Evolutionary conservation across 2,329 filamentous ascomycete species (phyloP).

Genomic region (Stemphylium lycopersici): DNA sequence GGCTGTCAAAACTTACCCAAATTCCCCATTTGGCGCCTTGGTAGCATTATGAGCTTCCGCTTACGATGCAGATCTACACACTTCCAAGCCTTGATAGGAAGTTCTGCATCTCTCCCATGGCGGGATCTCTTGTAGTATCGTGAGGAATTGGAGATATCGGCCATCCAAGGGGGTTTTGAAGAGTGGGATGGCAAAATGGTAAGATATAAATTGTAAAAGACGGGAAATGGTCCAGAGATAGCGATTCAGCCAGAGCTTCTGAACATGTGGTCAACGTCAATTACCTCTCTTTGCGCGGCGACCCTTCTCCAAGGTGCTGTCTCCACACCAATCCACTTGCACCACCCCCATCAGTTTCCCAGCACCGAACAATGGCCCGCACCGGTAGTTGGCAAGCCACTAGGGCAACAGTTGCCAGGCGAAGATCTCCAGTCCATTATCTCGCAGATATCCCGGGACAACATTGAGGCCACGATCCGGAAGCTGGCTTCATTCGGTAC

Average conservation of each 20-base stretch:
- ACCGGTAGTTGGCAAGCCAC: slow-evolving; percentile 33
- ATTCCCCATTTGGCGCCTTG: slow-evolving; percentile 18
- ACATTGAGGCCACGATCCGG: slow-evolving; percentile 56
- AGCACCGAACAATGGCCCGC: slow-evolving; percentile 45
- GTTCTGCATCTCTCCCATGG: slow-evolving; percentile 11
- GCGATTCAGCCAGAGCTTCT: not conserved
- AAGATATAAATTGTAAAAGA: not conserved
- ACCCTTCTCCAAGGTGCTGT: slow-evolving; percentile 8
- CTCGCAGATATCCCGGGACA: slow-evolving; percentile 45
- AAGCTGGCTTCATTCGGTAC: slow-evolving; percentile 62
- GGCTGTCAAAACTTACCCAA: slow-evolving; percentile 2
- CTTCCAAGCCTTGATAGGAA: slow-evolving; percentile 7
- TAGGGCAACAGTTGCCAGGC: slow-evolving; percentile 47
- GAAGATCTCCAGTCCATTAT: slow-evolving; percentile 47
- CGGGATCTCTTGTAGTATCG: slow-evolving; percentile 9
- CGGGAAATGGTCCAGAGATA: not conserved
- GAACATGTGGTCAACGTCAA: slow-evolving; percentile 19
- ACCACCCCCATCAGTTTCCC: slow-evolving; percentile 15
- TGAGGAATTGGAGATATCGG: slow-evolving; percentile 17
- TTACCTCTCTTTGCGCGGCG: slow-evolving; percentile 10
- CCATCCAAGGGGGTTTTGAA: slow-evolving; percentile 3
- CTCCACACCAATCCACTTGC: slow-evolving; percentile 21
- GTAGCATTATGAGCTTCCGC: slow-evolving; percentile 26
- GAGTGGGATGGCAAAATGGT: slow-evolving; percentile 12
- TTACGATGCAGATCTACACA: slow-evolving; percentile 20